phyloP scores from a whole-genome alignment of 768 basidiomycete species.

The Trametes gibbosa region DNA sequence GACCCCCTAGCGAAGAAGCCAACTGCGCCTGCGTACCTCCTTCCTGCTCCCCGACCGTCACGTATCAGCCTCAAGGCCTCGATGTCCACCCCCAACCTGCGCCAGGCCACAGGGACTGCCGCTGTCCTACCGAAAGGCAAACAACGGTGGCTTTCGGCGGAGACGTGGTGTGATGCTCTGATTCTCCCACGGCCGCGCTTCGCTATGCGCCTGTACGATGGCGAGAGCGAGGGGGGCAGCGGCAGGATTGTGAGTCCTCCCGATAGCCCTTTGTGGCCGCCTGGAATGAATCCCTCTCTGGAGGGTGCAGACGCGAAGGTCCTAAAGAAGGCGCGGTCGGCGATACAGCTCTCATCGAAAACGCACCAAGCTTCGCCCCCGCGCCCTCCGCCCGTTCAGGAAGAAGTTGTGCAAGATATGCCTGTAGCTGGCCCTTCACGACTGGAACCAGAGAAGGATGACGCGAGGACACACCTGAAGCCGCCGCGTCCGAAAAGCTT shows the following conservation, averaged over 20 bases:
- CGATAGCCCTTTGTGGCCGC: slow-evolving; percentile 37
- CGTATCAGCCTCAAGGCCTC: slow-evolving; percentile 47
- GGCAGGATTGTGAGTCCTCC: slow-evolving; percentile 49
- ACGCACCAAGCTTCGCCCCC: slow-evolving; percentile 11
- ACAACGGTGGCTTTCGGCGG: slow-evolving; percentile 68
- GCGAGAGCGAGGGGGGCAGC: slow-evolving; percentile 22
- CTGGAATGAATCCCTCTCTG: slow-evolving; percentile 5
- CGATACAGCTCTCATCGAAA: slow-evolving; percentile 33
- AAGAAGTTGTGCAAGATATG: background rate
- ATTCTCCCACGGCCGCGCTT: slow-evolving; percentile 75
- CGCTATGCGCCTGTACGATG: slow-evolving; percentile 42
- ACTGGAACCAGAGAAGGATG: background rate
- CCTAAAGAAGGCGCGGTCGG: slow-evolving; percentile 22
- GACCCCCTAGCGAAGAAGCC: slow-evolving; percentile 20
- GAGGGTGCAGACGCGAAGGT: slow-evolving; percentile 7
- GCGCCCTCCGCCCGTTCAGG: background rate
- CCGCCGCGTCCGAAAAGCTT: slow-evolving; percentile 55
- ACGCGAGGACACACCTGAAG: slow-evolving; percentile 14
- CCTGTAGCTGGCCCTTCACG: slow-evolving; percentile 12
- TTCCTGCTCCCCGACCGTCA: slow-evolving; percentile 11
- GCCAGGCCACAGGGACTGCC: slow-evolving; percentile 25
- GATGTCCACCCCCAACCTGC: slow-evolving; percentile 66
- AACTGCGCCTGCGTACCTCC: slow-evolving; percentile 23
- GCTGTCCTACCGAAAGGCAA: slow-evolving; percentile 38
- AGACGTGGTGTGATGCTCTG: slow-evolving; percentile 81